Conservation (phyloP, 192 early-diverging fungal genomes). For the Kickxella alabastrina region DNA sequence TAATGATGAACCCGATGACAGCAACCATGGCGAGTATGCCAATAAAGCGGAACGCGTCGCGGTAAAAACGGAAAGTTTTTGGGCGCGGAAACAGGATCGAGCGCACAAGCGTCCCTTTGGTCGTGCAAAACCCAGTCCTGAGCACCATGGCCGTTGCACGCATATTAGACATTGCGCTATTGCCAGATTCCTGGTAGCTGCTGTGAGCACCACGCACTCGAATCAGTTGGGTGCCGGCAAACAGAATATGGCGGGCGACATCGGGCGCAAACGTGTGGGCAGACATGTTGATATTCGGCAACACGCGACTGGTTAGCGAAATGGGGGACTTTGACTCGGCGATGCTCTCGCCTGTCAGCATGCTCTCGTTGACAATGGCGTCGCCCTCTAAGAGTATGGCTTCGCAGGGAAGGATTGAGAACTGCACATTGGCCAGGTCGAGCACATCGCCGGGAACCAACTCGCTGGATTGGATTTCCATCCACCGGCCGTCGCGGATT, state of each 20-base stretch:
- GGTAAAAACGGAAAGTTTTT: slow-evolving; percentile 89
- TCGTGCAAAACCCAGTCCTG: slow-evolving; percentile 89
- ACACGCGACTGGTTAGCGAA: neutral
- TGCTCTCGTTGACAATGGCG: slow-evolving; percentile 95
- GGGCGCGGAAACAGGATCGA: slow-evolving; percentile 96
- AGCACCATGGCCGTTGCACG: slow-evolving; percentile 79
- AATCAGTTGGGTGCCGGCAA: slow-evolving; percentile 89
- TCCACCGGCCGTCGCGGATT: slow-evolving; percentile 55
- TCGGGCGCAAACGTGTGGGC: slow-evolving; percentile 48
- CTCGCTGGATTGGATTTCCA: slow-evolving; percentile 55
- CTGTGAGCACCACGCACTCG: slow-evolving; percentile 54
- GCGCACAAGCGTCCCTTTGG: slow-evolving; percentile 88
- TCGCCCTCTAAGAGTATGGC: slow-evolving; percentile 85
- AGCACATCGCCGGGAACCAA: slow-evolving; percentile 94
- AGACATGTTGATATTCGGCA: slow-evolving; percentile 24
- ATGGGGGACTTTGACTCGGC: slow-evolving; percentile 88
- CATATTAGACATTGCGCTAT: neutral
- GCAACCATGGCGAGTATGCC: slow-evolving; percentile 83
- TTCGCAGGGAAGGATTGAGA: slow-evolving; percentile 79
- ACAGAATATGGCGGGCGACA: slow-evolving; percentile 81
- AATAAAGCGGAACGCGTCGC: slow-evolving; percentile 92
- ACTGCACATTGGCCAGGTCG: slow-evolving; percentile 57
- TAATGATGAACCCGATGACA: slow-evolving; percentile 73
- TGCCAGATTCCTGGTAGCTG: neutral
- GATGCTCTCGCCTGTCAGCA: slow-evolving; percentile 96